Conservation (phyloP, 192 early-diverging fungal species). For the Lobosporangium transversale region DNA sequence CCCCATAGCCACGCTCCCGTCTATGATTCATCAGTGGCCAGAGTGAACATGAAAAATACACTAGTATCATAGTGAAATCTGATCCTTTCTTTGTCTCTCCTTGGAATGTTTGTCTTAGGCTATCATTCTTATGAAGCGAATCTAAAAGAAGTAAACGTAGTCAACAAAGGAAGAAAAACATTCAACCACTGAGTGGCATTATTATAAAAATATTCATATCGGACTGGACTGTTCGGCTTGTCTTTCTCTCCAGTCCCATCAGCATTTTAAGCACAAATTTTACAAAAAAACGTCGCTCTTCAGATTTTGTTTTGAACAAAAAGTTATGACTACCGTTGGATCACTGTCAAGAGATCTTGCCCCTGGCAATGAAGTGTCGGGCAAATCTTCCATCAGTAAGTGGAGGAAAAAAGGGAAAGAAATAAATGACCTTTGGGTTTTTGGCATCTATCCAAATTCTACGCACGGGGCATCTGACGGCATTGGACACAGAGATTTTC, state of each 20-base stretch:
- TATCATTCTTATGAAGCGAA: no score
- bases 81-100: no score
- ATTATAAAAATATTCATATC: no score
- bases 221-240: not conserved
- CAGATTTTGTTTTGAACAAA: not conserved
- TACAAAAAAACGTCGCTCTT: not conserved
- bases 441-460: not conserved
- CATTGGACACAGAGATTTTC: no score
- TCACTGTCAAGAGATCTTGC: slow-evolving; percentile 32
- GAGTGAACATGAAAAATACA: no score
- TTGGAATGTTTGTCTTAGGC: no score
- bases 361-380: slow-evolving; percentile 20
- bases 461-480: not conserved
- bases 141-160: no score
- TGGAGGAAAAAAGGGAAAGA: not conserved
- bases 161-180: no score
- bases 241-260: slow-evolving; percentile 6
- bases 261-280: not conserved
- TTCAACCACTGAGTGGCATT: no score
- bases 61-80: no score
- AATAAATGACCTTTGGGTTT: not conserved
- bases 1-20: no score
- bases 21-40: no score
- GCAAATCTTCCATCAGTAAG: slow-evolving; percentile 30
- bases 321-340: slow-evolving; percentile 18